Base-by-base conservation (phyloP, 805 yeast genomes). In the Lipomyces chichibuensis region DNA sequence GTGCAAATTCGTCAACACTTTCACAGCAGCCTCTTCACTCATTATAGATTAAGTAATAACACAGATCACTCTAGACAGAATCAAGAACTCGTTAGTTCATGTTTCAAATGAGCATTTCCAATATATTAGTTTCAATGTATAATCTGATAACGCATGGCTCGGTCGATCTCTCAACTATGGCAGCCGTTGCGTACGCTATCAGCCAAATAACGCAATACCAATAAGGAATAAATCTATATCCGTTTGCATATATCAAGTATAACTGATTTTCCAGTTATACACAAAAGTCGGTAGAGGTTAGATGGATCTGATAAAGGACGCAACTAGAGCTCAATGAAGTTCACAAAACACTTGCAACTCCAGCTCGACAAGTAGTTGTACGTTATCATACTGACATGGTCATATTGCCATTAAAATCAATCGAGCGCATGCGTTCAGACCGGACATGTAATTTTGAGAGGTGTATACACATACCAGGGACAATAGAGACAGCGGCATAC, bases 11-110 rank as follows among this genome's bases (percentile, higher is more conserved):
- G 71, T 66, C 37, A 68, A 56, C 32, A 63, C 70, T 29, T 52
- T 61, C 20, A 60, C 71, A 9, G 71, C 71, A 7, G 66, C 62
- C 54, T 57, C 71, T 53, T 68, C 71, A 52, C 69, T 65, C 69
- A 65, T 65, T 39, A 56, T 61, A 43, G 49, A 49, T 57, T n/a
- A 43, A 43, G 49, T 7, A 17, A 43, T 23, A n/a, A 43, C n/a
- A 43, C 23, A 11, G 25, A 43, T 43, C 49, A 43, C 11, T 43
- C 49, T 43, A 43, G 49, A 43, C 14, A 43, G 49, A 43, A 11
- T 43, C 49, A 23, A 43, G 20, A n/a, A 13, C 23, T n/a, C 23
- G 49, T 43, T 43, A 43, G 49, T 6, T 6, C 14, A 43, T 17
- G 49, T 17, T 23, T n/a, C 9, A 43, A 17, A 17, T 43, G 11